Conservation (phyloP, 1,284 basidiomycete species). For the Lignosus rhinocerotis region DNA sequence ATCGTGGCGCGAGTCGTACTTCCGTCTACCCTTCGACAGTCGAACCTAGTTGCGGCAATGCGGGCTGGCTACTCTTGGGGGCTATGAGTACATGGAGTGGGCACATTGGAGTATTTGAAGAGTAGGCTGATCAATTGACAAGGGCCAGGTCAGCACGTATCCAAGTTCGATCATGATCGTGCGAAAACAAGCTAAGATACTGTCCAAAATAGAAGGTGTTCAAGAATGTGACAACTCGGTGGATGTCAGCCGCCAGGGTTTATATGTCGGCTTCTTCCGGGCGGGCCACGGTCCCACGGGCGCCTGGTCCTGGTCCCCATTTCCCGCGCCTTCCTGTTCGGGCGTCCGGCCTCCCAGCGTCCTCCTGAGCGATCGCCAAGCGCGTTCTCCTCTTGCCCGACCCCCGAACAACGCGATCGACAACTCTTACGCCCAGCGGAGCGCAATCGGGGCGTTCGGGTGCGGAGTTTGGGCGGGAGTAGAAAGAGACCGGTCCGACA, state of each 20-base stretch:
- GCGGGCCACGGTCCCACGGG: not conserved
- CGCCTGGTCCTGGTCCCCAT: not conserved
- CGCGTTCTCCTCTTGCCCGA: not conserved
- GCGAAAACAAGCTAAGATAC: not conserved
- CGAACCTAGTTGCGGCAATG: too few relatives aligned
- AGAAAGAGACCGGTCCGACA: too few relatives aligned
- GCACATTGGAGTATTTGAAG: too few relatives aligned
- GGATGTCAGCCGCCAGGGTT: not conserved
- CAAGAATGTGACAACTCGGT: slow-evolving; percentile 7
- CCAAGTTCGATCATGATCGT: slow-evolving; percentile 8
- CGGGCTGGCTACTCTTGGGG: too few relatives aligned
- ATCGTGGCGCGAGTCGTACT: too few relatives aligned
- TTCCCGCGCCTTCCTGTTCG: not conserved
- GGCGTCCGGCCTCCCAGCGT: not conserved
- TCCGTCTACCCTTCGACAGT: too few relatives aligned
- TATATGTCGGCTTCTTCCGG: not conserved
- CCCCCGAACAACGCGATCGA: not conserved
- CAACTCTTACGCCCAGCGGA: not conserved
- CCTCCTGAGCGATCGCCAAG: not conserved
- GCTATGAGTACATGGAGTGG: too few relatives aligned
- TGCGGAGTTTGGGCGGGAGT: too few relatives aligned
- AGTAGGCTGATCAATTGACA: too few relatives aligned
- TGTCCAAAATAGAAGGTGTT: slow-evolving; percentile 9
- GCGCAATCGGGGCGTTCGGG: too few relatives aligned
- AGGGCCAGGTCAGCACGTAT: too few relatives aligned